These are phyloP conservation scores for Lasiodiplodia gonubiensis DNA, from an alignment of 2,329 filamentous ascomycete genomes.

Conservation along the genomic window DNA sequence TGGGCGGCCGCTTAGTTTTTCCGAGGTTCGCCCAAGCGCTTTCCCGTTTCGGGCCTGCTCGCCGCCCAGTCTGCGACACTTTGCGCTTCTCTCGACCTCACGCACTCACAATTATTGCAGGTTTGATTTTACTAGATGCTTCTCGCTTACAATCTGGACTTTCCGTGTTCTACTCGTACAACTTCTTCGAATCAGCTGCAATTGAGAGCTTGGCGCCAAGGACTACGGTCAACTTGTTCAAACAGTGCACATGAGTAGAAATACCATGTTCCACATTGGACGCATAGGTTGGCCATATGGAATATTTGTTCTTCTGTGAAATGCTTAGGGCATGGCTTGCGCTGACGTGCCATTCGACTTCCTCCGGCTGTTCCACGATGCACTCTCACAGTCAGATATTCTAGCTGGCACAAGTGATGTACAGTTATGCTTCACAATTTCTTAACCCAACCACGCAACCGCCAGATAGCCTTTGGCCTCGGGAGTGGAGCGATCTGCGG, in stretches of 20 bases:
- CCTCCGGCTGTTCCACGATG: background rate
- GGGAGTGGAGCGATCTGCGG: conserved; percentile 9
- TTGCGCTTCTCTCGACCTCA: conserved; percentile 1
- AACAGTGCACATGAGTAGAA: background rate
- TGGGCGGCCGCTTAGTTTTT: conserved; percentile 24
- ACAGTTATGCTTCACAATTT: background rate
- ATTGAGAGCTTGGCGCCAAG: background rate
- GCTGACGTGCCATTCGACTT: background rate
- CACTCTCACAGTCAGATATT: background rate
- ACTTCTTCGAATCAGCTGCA: background rate
- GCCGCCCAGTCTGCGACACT: background rate
- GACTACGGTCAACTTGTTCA: background rate
- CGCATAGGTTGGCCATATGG: background rate
- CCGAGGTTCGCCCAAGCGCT: conserved; percentile 28
- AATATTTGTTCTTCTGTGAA: background rate
- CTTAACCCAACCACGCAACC: background rate
- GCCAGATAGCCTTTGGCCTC: background rate
- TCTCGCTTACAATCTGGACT: no score
- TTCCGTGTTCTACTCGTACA: background rate
- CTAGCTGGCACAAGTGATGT: background rate
- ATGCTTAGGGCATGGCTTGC: background rate
- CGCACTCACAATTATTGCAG: background rate
- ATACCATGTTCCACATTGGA: background rate
- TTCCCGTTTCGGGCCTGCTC: conserved; percentile 5
- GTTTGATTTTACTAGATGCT: no score